phyloP scores from a whole-genome alignment of 192 early-diverging fungal species.

The Piromyces finnis region DNA sequence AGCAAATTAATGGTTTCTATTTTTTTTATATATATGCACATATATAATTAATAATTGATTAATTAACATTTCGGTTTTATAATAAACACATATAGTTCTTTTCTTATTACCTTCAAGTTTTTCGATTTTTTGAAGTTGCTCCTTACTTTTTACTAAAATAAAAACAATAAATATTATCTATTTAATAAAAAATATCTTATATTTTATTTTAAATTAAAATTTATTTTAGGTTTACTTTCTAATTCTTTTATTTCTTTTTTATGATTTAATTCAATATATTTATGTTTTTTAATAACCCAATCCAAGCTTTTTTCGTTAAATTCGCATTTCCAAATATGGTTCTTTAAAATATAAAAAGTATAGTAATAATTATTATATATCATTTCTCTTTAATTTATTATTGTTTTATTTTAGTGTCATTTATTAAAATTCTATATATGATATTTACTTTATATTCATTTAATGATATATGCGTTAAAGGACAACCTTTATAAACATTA shows the following conservation, averaged over 20 bases:
- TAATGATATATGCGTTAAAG: background rate
- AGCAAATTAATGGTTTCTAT: too few relatives aligned
- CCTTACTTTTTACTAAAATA: background rate
- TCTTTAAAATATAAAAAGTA: background rate
- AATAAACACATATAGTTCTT: background rate
- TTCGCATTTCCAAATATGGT: background rate
- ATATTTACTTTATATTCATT: background rate
- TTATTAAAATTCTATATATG: too few relatives aligned
- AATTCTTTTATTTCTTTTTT: background rate
- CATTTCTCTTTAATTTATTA: too few relatives aligned
- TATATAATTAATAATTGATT: too few relatives aligned
- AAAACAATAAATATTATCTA: background rate
- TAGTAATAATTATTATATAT: too few relatives aligned
- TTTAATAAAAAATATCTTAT: too few relatives aligned
- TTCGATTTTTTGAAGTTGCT: background rate
- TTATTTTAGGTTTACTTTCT: too few relatives aligned
- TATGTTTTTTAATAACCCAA: background rate
- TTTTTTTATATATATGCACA: too few relatives aligned
- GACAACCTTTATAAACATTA: background rate
- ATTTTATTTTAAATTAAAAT: too few relatives aligned
- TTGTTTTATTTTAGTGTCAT: too few relatives aligned
- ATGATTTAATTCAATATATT: background rate
- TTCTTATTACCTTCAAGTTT: background rate
- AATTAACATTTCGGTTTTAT: too few relatives aligned
- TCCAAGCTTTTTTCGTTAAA: background rate